Percentiles rank a stretch among this genome's conserved stretches.
phyloP scores from a whole-genome alignment of 768 basidiomycete species.

The Phanerochaete sordida region DNA sequence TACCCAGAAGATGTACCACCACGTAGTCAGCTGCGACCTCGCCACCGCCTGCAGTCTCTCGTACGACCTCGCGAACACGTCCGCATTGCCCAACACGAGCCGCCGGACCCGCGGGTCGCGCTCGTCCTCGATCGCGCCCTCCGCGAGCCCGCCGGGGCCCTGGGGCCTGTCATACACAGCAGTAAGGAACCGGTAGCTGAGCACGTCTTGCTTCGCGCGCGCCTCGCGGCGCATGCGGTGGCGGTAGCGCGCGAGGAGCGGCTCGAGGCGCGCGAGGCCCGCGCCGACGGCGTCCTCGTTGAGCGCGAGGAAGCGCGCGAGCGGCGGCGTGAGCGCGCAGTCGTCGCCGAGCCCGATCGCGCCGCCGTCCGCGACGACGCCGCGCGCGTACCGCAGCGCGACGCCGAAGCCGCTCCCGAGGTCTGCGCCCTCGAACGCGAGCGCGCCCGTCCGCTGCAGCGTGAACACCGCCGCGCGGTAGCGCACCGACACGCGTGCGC shows the following conservation, averaged over 20 bases:
- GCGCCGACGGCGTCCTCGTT: constrained; percentile 50
- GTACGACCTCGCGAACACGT: constrained; percentile 46
- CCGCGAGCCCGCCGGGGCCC: constrained; percentile 39
- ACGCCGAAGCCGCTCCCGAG: constrained; percentile 70
- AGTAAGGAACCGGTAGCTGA: constrained; percentile 63
- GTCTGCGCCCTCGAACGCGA: constrained; percentile 48
- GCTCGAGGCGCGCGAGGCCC: constrained; percentile 41
- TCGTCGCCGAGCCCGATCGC: constrained; percentile 64
- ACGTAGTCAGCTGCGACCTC: constrained; percentile 46
- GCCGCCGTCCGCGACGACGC: constrained; percentile 44
- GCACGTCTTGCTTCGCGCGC: constrained; percentile 45
- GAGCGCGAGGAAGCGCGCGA: constrained; percentile 60
- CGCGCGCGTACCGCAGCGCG: constrained; percentile 51
- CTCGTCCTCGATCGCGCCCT: constrained; percentile 46
- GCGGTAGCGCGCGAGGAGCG: constrained; percentile 49
- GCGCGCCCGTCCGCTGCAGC: constrained; percentile 50
- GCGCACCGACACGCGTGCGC: constrained; percentile 42
- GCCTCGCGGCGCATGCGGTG: constrained; percentile 45
- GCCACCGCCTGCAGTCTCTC: constrained; percentile 51
- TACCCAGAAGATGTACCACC: constrained; percentile 85
- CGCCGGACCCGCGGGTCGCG: constrained; percentile 51
- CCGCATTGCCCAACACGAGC: constrained; percentile 43
- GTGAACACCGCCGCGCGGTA: constrained; percentile 46
- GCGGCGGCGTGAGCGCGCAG: constrained; percentile 55
- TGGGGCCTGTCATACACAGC: constrained; percentile 57